Conservation (phyloP, 139 green algal genomes). For the Micromonas commoda region DNA sequence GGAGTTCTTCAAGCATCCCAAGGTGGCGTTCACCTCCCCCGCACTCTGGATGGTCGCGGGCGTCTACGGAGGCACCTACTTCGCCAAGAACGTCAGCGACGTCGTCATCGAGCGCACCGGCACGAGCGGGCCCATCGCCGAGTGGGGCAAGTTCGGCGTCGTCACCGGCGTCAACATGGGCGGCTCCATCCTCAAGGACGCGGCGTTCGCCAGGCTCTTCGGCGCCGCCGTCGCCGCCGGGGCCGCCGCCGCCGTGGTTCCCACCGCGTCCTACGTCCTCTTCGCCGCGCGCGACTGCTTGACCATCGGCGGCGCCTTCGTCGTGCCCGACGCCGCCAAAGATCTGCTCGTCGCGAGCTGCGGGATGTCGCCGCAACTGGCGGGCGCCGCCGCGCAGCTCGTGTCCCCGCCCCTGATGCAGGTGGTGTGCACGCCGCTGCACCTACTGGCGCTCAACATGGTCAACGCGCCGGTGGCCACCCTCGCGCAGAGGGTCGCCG, state of each 20-base stretch:
- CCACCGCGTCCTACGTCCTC: slow-evolving; percentile 11
- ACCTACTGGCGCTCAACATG: slow-evolving; percentile 10
- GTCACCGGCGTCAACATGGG: not conserved
- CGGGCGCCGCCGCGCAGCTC: not conserved
- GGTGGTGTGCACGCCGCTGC: slow-evolving; percentile 14
- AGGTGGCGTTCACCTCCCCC: not conserved
- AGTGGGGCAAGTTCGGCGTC: not conserved
- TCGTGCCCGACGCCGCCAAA: not conserved
- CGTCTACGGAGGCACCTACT: slow-evolving; percentile 16
- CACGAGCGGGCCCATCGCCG: not conserved
- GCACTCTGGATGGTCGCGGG: slow-evolving; percentile 5
- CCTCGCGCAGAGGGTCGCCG: not conserved
- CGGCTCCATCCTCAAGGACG: slow-evolving; percentile 1
- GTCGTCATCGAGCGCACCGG: slow-evolving; percentile 9
- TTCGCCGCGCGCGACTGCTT: not conserved
- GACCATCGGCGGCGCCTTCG: slow-evolving; percentile 15
- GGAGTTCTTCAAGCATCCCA: not conserved
- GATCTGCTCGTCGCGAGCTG: not conserved
- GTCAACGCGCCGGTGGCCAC: not conserved
- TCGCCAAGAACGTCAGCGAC: slow-evolving; percentile 13
- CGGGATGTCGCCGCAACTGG: not conserved
- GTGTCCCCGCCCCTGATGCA: not conserved
- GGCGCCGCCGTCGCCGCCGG: not conserved
- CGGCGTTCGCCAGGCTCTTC: slow-evolving; percentile 11
- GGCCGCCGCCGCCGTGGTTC: not conserved